Evolutionary conservation across 2,329 filamentous ascomycete genomes (phyloP).

Genomic region (Triangularia verruculosa): DNA sequence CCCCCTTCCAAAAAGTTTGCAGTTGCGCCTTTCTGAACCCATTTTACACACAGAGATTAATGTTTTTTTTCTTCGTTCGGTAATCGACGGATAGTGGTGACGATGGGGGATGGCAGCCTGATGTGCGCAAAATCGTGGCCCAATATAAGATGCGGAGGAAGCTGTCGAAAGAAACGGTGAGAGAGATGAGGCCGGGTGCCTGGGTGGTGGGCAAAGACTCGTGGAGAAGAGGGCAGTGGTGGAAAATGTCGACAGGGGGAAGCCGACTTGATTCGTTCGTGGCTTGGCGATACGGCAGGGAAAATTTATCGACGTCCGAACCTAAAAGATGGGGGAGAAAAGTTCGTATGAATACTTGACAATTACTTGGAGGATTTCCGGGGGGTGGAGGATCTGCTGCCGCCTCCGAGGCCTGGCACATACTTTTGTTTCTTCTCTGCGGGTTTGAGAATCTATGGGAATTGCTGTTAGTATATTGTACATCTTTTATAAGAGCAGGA

Average conservation of each 20-base stretch:
- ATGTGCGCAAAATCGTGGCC: constrained; percentile 11
- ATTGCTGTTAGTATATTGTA: constrained; percentile 23
- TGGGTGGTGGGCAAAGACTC: constrained; percentile 23
- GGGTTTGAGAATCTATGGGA: constrained; percentile 85
- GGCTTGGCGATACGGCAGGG: constrained; percentile 5
- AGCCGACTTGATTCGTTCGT: constrained; percentile 16
- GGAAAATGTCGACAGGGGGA: constrained; percentile 15
- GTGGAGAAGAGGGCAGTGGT: constrained; percentile 20
- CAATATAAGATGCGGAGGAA: constrained; percentile 22
- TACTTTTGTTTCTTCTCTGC: constrained; percentile 99
- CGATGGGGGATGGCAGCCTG: constrained; percentile 11
- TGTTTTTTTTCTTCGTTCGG: constrained; percentile 21
- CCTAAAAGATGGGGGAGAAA: constrained; percentile 67
- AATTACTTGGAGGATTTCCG: constrained; percentile 65
- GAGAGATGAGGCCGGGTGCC: constrained; percentile 17
- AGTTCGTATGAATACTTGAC: constrained; percentile 70
- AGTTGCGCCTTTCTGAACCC: constrained; percentile 16
- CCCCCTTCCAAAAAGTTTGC: constrained; percentile 20
- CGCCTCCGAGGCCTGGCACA: constrained; percentile 72
- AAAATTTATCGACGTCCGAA: constrained; percentile 84
- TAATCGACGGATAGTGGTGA: constrained; percentile 10
- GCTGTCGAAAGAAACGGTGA: constrained; percentile 20
- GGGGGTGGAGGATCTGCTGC: constrained; percentile 61
- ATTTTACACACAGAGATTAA: constrained; percentile 22
- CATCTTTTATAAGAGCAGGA: neutral